These are phyloP conservation scores for Hondaea fermentalgiana DNA, from an alignment of 108 stramenopile species.

Conservation along the genomic window DNA sequence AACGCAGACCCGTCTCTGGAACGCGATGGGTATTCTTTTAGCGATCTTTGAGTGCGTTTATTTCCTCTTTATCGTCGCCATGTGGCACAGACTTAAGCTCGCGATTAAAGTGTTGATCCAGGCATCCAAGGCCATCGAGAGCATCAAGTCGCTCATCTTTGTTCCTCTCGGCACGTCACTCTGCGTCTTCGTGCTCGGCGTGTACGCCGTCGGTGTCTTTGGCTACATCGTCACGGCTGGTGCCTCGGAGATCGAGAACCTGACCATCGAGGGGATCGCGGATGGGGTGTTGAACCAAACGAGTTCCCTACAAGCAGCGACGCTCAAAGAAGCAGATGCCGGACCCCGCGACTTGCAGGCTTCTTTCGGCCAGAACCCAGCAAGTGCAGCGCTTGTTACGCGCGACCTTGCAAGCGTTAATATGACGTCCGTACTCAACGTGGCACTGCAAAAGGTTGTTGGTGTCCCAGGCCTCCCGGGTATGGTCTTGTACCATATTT, in stretches of 20 bases:
- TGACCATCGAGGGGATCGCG: background rate
- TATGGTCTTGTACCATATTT: background rate
- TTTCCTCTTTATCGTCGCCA: background rate
- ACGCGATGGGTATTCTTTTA: background rate
- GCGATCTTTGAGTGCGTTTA: background rate
- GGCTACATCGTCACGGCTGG: background rate
- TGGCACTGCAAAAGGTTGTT: background rate
- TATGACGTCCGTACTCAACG: background rate
- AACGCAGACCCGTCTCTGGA: background rate
- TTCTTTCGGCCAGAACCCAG: background rate
- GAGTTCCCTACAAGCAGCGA: background rate
- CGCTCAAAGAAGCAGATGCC: background rate
- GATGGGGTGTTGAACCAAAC: background rate
- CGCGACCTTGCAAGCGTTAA: background rate
- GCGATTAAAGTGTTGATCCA: background rate
- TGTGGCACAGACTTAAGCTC: background rate
- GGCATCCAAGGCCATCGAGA: background rate
- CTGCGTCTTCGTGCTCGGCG: background rate
- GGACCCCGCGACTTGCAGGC: too few relatives aligned
- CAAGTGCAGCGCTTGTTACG: background rate
- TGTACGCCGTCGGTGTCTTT: background rate
- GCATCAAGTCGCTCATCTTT: background rate
- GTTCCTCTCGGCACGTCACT: background rate
- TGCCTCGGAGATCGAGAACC: background rate
- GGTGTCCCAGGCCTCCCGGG: background rate